Evolutionary conservation across 805 yeast genomes (phyloP), one percentile per base, ranked within the genome.

Genomic region (Martiniozyma abietophila): DNA sequence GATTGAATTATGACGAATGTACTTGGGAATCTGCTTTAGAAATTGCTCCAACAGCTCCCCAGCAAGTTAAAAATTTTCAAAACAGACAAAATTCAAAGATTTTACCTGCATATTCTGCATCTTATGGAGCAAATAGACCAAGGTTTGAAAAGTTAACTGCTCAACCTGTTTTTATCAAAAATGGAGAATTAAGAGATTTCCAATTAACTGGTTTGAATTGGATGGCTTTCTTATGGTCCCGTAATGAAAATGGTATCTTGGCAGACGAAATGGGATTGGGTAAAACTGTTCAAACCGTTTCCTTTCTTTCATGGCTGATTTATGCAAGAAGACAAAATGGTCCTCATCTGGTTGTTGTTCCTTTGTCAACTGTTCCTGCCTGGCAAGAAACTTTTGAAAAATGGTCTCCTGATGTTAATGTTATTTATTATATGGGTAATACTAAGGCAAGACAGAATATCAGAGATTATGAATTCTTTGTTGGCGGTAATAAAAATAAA

Each of bases 191-290:
- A 44, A 75, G 98, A 56, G 98, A 92, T 62, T 92, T 92, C 71
- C 99, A 92, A 64, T 69, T 92, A 56, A 92, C 98, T 0, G 99
- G 99, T 37, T 70, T 92, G 42, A 92, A 92, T 59, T 92, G 99
- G 99, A 92, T 92, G 98, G 98, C 98, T 0, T 92, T 89, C 55
- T 64, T 92, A 41, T 92, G 98, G 98, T 84, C 95, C 4, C 74
- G 96, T 50, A 84, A 89, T 58, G 96, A 92, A 61, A 92, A 92
- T 57, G 97, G 98, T 36, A 92, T 92, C 32, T 64, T 92, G 27
- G 98, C 98, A 4, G 98, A 92, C 64, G 98, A 92, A 58, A 92
- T 92, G 98, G 98, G 98, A 36, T 69, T 92, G 35, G 98, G 98
- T 43, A 92, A 92, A 53, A 92, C 98, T 8, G 96, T 92, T 11